Conservation (phyloP, 1,284 basidiomycete genomes). For the Sporisorium scitamineum region DNA sequence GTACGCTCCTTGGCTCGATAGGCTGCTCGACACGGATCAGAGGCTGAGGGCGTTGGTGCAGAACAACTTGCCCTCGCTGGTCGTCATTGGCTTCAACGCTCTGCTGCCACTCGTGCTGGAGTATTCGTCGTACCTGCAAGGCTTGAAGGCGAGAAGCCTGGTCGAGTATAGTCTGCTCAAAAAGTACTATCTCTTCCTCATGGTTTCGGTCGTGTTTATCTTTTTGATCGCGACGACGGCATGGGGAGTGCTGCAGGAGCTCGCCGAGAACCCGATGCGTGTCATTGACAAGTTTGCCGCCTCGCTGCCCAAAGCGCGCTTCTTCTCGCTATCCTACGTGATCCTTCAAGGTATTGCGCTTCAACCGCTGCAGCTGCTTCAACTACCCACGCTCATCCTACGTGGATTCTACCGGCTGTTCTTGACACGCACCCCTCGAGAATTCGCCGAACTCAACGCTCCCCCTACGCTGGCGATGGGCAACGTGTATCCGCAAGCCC, state of each 20-base stretch:
- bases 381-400: conserved; percentile 60
- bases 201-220: conserved; percentile 94
- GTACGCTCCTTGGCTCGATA: conserved; percentile 82
- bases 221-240: conserved; percentile 91
- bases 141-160: conserved; percentile 87
- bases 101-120: conserved; percentile 88
- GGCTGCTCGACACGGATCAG: conserved; percentile 81
- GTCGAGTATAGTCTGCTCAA: conserved; percentile 92
- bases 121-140: conserved; percentile 85
- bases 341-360: conserved; percentile 92
- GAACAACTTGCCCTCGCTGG: conserved; percentile 89
- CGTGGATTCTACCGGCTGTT: conserved; percentile 54
- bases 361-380: conserved; percentile 87
- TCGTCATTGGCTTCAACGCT: conserved; percentile 89
- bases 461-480: conserved; percentile 82
- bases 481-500: conserved; percentile 90
- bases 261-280: conserved; percentile 63
- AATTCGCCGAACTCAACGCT: conserved; percentile 95
- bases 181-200: conserved; percentile 85
- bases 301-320: conserved; percentile 71
- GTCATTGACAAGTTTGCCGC: conserved; percentile 66
- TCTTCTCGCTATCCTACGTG: conserved; percentile 96
- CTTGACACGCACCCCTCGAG: conserved; percentile 71
- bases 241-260: conserved; percentile 76
- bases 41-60: conserved; percentile 87